A percentile compares a stretch with the other conserved stretches of the same genome.
Conservation (phyloP, 352 stramenopile genomes). For the Pythium sukuiense region DNA sequence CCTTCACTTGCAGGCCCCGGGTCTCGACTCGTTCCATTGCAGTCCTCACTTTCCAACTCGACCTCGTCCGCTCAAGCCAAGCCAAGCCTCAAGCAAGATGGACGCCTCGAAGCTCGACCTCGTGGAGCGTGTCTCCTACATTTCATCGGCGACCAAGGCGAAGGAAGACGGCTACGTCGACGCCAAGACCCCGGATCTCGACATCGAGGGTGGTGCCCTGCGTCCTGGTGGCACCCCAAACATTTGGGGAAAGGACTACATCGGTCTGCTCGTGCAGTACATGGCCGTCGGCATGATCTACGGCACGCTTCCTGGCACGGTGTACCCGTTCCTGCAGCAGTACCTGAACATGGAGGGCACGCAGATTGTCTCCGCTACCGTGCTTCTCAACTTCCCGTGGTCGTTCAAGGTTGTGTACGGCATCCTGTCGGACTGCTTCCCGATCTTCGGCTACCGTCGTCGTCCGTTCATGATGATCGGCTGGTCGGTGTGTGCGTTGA, state of each 20-base stretch:
- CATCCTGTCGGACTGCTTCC: slow-evolving; percentile 1
- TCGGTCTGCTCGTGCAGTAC: neutral
- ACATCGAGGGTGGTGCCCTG: neutral
- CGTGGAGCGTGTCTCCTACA: neutral
- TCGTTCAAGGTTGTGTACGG: neutral
- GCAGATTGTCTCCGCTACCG: neutral
- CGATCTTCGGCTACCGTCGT: slow-evolving; percentile 3
- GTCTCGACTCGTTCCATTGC: too few relatives aligned
- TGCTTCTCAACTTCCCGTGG: neutral
- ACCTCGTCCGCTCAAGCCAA: too few relatives aligned
- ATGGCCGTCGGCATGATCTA: neutral
- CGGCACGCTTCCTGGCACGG: neutral
- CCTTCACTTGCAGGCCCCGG: too few relatives aligned
- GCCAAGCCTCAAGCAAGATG: too few relatives aligned
- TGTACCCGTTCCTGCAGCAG: neutral
- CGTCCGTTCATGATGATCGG: slow-evolving; percentile 1
- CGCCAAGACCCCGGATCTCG: neutral
- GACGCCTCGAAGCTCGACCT: too few relatives aligned
- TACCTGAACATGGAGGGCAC: slow-evolving; percentile 3
- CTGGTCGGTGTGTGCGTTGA: neutral
- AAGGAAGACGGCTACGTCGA: neutral
- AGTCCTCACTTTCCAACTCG: too few relatives aligned
- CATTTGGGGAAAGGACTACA: slow-evolving; percentile 3
- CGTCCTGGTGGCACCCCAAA: neutral
- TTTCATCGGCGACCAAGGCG: neutral